Evolutionary conservation across 768 basidiomycete genomes (phyloP).

Genomic region (Amanita pseudoporphyria): DNA sequence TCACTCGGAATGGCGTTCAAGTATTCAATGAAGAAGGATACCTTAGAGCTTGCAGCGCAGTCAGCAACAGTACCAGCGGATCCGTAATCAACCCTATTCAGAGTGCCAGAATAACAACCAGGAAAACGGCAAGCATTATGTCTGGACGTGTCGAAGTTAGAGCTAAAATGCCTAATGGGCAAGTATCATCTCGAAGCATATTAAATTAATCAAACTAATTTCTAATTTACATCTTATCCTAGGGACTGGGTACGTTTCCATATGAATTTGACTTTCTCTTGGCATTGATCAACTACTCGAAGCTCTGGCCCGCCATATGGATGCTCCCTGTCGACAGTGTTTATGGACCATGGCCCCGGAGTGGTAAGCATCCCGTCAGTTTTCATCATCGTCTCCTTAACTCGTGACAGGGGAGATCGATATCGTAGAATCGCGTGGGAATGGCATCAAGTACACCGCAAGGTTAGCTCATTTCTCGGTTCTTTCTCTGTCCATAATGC

Average conservation of each 20-base stretch:
- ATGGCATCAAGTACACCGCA: constrained; percentile 42
- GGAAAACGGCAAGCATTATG: constrained; percentile 51
- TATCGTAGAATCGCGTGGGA: constrained; percentile 62
- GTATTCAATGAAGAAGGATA: constrained; percentile 32
- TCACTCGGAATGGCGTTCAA: constrained; percentile 21
- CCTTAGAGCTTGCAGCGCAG: constrained; percentile 48
- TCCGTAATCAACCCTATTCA: constrained; percentile 75
- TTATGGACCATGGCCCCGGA: constrained; percentile 60
- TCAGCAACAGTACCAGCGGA: constrained; percentile 54
- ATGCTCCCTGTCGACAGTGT: constrained; percentile 63
- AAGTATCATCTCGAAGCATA: constrained; percentile 14
- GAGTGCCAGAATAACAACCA: constrained; percentile 69
- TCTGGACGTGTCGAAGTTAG: constrained; percentile 68
- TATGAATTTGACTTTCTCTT: background rate
- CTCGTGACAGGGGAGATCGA: constrained; percentile 52
- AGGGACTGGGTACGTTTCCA: constrained; percentile 43
- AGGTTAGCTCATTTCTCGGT: constrained; percentile 12
- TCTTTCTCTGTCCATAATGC: background rate
- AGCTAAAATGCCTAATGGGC: constrained; percentile 74
- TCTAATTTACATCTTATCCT: background rate
- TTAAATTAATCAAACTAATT: constrained; percentile 1
- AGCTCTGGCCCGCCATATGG: constrained; percentile 69
- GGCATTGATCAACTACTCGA: constrained; percentile 18
- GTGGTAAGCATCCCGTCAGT: constrained; percentile 25
- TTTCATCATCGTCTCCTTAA: background rate